Base-by-base conservation (phyloP, 805 yeast species). In the Hanseniaspora mollemarum region DNA sequence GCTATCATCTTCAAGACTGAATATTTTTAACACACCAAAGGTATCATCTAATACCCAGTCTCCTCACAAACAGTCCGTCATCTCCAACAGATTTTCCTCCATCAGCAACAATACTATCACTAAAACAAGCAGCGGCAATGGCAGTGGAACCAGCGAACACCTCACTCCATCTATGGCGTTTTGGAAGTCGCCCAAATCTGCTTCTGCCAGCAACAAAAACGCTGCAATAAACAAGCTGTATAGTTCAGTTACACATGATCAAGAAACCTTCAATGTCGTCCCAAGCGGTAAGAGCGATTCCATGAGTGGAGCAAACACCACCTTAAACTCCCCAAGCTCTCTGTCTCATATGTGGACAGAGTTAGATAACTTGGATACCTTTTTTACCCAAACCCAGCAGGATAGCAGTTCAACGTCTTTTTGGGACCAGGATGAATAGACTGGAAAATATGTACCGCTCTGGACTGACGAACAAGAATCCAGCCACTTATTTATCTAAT, bases 331-430 rank as follows among this genome's bases (percentile, higher is more conserved):
- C 25, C 51, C 51, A 6, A 85, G 83, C 0, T 81, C 94, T 0
- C 71, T 87, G 58, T 83, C 88, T 59, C 83, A 87, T 60, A 86
- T 87, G 84, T 83, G 94, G 81, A 94, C 94, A 1, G 92, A 92
- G 12, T 70, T 87, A 55, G 95, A 87, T 59, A 87, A 86, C 57
- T 71, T 87, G 57, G 95, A 87, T 60, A 81, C 90, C 9, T 87
- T 87, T 60, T 87, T 87, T 65, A 83, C 94, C 0, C 83, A 80
- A 52, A 83, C 33, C 4, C 43, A 48, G 12, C 42, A 45, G 26
- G 42, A 36, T 28, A 36, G 37, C 25, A 24, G 16, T 18, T n/a
- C 29, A 13, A 28, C 42, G 2, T 45, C 49, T 6, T 36, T 45
- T 10, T 45, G 49, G 49, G 32, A 38, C 26, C 22, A 39, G 6